phyloP scores from a whole-genome alignment of 2,329 filamentous ascomycete species.

The Trichoderma atroviride region DNA sequence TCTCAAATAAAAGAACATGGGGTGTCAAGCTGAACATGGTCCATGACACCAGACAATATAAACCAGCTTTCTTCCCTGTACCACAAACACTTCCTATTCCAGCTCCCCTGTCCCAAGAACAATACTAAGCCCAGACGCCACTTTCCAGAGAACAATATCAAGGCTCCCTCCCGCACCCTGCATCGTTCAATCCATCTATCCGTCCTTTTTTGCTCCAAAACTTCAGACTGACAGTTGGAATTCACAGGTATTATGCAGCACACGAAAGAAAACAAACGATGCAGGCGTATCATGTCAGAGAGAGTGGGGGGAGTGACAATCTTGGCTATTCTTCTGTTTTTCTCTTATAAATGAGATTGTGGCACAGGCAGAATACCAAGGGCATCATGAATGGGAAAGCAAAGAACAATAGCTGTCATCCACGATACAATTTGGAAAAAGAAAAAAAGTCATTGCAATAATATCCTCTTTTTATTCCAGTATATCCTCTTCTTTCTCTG shows the following conservation, averaged over 20 bases:
- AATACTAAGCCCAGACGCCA: slow-evolving; percentile 41
- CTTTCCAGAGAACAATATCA: slow-evolving; percentile 41
- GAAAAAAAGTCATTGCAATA: too few species aligned
- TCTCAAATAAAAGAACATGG: not conserved
- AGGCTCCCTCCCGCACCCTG: slow-evolving; percentile 29
- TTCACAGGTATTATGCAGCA: not conserved
- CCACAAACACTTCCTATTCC: slow-evolving; percentile 14
- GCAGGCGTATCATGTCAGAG: not conserved
- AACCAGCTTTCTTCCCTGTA: not conserved
- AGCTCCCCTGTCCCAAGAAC: slow-evolving; percentile 34
- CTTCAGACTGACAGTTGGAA: not conserved
- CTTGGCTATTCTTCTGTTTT: not conserved
- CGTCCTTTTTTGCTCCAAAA: not conserved
- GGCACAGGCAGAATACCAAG: not conserved
- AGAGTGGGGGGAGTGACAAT: not conserved
- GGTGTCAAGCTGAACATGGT: not conserved
- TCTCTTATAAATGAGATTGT: not conserved
- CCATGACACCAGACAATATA: not conserved
- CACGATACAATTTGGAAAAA: not conserved
- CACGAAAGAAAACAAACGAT: not conserved
- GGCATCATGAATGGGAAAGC: not conserved
- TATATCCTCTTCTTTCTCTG: not conserved
- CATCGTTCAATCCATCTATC: not conserved
- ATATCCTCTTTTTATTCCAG: not conserved
- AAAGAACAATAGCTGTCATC: not conserved